Conservation (phyloP, 208 protist species). For the Acanthamoeba sp. region DNA sequence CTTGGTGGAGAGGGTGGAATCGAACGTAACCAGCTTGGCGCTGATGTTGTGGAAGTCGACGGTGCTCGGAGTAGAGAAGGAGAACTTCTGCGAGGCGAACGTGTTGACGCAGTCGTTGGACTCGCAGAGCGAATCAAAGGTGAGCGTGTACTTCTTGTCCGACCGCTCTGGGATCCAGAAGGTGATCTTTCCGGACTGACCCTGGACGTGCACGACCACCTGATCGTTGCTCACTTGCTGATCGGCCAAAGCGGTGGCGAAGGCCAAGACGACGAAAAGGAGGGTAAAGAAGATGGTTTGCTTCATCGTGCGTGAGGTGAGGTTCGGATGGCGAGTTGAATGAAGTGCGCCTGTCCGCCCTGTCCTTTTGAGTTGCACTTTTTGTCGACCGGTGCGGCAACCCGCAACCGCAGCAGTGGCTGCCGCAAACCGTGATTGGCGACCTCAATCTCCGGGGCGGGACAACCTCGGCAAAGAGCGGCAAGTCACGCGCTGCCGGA, state of each 20-base stretch:
- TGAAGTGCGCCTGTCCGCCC: too few relatives aligned
- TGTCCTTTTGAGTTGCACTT: too few relatives aligned
- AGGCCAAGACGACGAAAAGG: background rate
- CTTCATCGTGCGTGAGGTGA: too few relatives aligned
- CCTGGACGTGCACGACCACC: background rate
- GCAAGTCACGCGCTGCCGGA: too few relatives aligned
- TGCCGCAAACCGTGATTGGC: too few relatives aligned
- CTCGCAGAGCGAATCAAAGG: slow-evolving; percentile 10
- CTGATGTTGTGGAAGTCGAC: slow-evolving; percentile 13
- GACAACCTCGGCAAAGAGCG: too few relatives aligned
- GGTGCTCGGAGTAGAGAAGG: background rate
- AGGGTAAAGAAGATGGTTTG: background rate
- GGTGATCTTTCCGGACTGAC: slow-evolving; percentile 17
- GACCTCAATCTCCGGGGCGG: too few relatives aligned
- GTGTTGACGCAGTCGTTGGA: background rate
- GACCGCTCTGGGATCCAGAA: slow-evolving; percentile 12
- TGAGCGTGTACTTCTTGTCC: slow-evolving; percentile 3
- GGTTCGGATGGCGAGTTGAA: too few relatives aligned
- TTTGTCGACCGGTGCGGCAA: too few relatives aligned
- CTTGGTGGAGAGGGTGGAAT: background rate
- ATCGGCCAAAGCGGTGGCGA: background rate
- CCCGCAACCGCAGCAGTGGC: too few relatives aligned
- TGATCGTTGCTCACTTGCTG: background rate
- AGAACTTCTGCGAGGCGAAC: background rate
- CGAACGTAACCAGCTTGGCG: slow-evolving; percentile 2